Conservation (phyloP, 2,329 filamentous ascomycete genomes). For the Aspergillus pseudotamarii region DNA sequence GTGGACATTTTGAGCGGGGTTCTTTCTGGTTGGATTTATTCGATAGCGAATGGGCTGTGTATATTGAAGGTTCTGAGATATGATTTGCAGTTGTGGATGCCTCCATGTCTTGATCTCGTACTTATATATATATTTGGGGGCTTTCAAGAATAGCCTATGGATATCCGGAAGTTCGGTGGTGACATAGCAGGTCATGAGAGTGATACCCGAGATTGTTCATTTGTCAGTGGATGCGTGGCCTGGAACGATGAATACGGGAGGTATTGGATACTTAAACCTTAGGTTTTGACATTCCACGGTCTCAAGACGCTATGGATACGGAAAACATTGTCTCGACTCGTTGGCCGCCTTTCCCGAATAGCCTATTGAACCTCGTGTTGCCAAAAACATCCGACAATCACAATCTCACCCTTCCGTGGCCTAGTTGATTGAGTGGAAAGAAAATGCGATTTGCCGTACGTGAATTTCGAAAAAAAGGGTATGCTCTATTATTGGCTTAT, state of each 20-base stretch:
- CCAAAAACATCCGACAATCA: background rate
- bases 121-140: background rate
- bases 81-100: background rate
- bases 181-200: background rate
- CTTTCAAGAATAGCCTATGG: background rate
- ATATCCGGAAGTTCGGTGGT: background rate
- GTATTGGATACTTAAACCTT: background rate
- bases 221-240: background rate
- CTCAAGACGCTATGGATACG: too few species aligned
- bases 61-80: background rate
- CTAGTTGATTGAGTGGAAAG: background rate
- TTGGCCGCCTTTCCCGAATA: background rate
- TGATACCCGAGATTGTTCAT: background rate
- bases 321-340: background rate
- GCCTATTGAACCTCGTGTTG: background rate
- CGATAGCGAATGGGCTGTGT: background rate
- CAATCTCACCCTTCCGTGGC: background rate
- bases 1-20: background rate
- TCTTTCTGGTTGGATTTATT: background rate
- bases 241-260: background rate
- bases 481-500: too few species aligned
- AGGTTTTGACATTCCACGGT: background rate
- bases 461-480: background rate
- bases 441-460: background rate
- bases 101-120: background rate